These are phyloP conservation scores for Aureobasidium sp. DNA, from an alignment of 2,329 filamentous ascomycete genomes.

Conservation along the genomic window DNA sequence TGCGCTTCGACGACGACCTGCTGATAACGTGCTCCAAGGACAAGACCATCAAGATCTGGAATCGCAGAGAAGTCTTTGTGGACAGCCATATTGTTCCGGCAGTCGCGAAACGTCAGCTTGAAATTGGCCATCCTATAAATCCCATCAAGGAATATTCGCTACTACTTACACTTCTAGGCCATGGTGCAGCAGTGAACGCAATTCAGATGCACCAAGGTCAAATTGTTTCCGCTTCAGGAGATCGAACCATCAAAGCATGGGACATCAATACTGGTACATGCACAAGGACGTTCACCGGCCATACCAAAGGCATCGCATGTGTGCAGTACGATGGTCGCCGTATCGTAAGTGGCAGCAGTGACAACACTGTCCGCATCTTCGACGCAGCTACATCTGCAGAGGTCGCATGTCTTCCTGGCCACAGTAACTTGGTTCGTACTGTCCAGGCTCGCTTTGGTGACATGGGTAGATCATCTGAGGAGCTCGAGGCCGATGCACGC, in stretches of 20 bases:
- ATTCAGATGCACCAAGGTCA: constrained; percentile 81
- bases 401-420: constrained; percentile 76
- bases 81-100: constrained; percentile 30
- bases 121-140: constrained; percentile 42
- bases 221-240: constrained; percentile 90
- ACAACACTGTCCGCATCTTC: constrained; percentile 93
- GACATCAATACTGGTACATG: constrained; percentile 73
- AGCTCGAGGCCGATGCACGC: constrained; percentile 64
- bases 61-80: constrained; percentile 56
- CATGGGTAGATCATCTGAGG: constrained; percentile 66
- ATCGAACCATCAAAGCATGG: constrained; percentile 91
- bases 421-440: constrained; percentile 78
- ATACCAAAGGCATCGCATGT: constrained; percentile 92
- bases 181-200: constrained; percentile 88
- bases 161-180: constrained; percentile 72
- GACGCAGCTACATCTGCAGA: constrained; percentile 78
- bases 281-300: constrained; percentile 70
- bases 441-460: constrained; percentile 94
- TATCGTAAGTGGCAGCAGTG: constrained; percentile 92
- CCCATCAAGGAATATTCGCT: constrained; percentile 61
- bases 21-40: constrained; percentile 97
- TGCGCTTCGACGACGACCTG: constrained; percentile 83
- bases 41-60: constrained; percentile 94
- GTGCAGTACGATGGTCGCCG: constrained; percentile 91
- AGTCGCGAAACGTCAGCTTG: constrained; percentile 23